Percentiles rank a stretch among this genome's conserved stretches.
Conservation (phyloP, 768 basidiomycete species). For the Basidioascus undulatus region DNA sequence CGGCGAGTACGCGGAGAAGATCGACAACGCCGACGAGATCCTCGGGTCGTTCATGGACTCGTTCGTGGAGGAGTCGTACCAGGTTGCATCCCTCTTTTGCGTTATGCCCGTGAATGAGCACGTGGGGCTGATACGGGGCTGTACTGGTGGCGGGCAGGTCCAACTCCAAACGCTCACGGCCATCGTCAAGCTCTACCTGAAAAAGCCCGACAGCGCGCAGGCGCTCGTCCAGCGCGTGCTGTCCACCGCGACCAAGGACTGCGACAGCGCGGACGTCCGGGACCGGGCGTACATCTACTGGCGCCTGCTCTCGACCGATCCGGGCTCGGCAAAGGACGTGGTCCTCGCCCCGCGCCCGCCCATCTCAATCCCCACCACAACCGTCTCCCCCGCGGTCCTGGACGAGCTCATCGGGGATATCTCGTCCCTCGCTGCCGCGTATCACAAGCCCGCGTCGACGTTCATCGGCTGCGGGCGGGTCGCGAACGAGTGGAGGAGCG, state of each 20-base stretch:
- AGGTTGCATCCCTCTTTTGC: conserved; percentile 26
- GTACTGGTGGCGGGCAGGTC: conserved; percentile 25
- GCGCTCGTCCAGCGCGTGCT: conserved; percentile 75
- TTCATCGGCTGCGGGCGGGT: conserved; percentile 82
- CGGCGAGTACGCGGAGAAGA: conserved; percentile 91
- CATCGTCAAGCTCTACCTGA: conserved; percentile 87
- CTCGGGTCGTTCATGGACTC: conserved; percentile 70
- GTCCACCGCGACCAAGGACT: conserved; percentile 85
- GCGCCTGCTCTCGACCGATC: conserved; percentile 81
- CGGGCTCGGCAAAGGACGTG: conserved; percentile 84
- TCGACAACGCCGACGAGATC: conserved; percentile 87
- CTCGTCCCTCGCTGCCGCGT: conserved; percentile 72
- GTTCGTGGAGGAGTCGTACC: conserved; percentile 81
- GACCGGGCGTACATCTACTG: conserved; percentile 97
- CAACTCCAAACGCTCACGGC: conserved; percentile 47
- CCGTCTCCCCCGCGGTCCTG: conserved; percentile 59
- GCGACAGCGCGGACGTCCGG: conserved; percentile 85
- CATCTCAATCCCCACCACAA: conserved; percentile 76
- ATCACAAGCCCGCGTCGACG: conserved; percentile 89
- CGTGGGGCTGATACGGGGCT: background rate
- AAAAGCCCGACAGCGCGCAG: conserved; percentile 81
- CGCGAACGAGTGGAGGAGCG: too few relatives aligned
- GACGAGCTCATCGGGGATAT: conserved; percentile 83
- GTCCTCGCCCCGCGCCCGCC: conserved; percentile 80
- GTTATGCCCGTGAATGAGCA: background rate